Percentiles rank a stretch among this genome's conserved stretches.
These are phyloP conservation scores for Plasmodium knowlesi DNA, from an alignment of 169 alveolate genomes.

Conservation along the genomic window DNA sequence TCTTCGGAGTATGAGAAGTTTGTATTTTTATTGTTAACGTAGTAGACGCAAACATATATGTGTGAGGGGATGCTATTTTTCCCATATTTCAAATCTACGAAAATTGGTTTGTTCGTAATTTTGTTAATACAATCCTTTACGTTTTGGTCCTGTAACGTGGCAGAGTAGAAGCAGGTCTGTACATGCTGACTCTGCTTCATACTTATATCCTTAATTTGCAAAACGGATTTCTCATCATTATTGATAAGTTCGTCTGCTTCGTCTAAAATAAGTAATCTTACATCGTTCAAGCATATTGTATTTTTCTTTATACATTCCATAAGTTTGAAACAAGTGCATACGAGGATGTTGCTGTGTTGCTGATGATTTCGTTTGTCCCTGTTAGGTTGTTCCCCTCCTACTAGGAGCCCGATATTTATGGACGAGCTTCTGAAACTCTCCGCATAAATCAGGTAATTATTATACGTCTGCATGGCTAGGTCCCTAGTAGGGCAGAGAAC, in stretches of 20 bases:
- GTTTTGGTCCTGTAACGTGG: constrained; percentile 75
- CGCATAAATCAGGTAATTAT: constrained; percentile 81
- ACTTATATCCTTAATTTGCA: constrained; percentile 38
- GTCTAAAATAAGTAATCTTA: constrained; percentile 72
- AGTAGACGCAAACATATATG: constrained; percentile 75
- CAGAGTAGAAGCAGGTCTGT: constrained; percentile 77
- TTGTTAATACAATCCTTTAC: constrained; percentile 72
- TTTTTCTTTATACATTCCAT: constrained; percentile 38
- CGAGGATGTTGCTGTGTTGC: constrained; percentile 12
- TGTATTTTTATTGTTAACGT: constrained; percentile 31
- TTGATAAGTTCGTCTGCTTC: constrained; percentile 79
- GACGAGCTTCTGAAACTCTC: constrained; percentile 67
- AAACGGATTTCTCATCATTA: constrained; percentile 53
- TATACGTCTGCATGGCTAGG: constrained; percentile 85
- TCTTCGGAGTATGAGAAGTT: not conserved
- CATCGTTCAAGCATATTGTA: constrained; percentile 22
- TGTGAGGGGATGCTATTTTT: constrained; percentile 72
- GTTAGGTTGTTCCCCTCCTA: constrained; percentile 82
- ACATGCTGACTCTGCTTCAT: constrained; percentile 46
- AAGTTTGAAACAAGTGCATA: constrained; percentile 62
- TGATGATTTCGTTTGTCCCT: constrained; percentile 74
- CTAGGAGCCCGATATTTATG: constrained; percentile 79
- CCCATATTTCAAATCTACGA: constrained; percentile 78
- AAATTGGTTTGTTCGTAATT: constrained; percentile 74
- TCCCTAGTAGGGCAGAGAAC: constrained; percentile 85